Evolutionary conservation across 495 filamentous ascomycete species (phyloP).

Genomic region (Copromyces sp.): DNA sequence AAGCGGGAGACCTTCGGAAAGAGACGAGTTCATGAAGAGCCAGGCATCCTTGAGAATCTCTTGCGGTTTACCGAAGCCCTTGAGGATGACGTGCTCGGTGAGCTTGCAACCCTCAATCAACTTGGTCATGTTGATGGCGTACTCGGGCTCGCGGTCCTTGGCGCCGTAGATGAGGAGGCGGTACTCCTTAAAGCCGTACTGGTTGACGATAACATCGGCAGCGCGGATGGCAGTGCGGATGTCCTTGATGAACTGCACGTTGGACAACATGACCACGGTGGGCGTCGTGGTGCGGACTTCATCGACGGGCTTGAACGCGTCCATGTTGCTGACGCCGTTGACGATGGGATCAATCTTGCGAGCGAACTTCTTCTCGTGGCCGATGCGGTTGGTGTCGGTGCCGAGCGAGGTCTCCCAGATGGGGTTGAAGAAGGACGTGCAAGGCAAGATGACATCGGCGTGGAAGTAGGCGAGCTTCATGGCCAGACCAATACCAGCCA

Average conservation of each 20-base stretch:
- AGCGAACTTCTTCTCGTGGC: constrained; percentile 48
- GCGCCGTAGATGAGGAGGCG: constrained; percentile 53
- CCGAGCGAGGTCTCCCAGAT: constrained; percentile 60
- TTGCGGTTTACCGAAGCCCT: constrained; percentile 47
- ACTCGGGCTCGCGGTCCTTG: constrained; percentile 49
- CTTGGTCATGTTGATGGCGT: constrained; percentile 52
- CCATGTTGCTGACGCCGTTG: constrained; percentile 58
- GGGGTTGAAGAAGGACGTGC: constrained; percentile 58
- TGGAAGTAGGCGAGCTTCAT: constrained; percentile 38
- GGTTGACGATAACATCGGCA: constrained; percentile 55
- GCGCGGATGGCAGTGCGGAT: constrained; percentile 55
- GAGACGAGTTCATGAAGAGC: constrained; percentile 59
- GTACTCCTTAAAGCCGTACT: constrained; percentile 53
- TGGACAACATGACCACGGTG: constrained; percentile 56
- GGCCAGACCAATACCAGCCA: constrained; percentile 21
- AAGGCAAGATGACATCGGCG: constrained; percentile 54
- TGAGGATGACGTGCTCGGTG: constrained; percentile 39
- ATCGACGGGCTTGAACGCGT: constrained; percentile 50
- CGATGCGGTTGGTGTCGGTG: constrained; percentile 45
- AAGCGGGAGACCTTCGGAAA: constrained; percentile 55
- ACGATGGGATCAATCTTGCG: constrained; percentile 60
- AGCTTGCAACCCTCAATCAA: constrained; percentile 51
- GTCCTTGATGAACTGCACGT: constrained; percentile 60
- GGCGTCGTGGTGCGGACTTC: constrained; percentile 46
- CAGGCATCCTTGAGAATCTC: constrained; percentile 51